Conservation (phyloP, 257 asterid species). For the Fraxinus americana region DNA sequence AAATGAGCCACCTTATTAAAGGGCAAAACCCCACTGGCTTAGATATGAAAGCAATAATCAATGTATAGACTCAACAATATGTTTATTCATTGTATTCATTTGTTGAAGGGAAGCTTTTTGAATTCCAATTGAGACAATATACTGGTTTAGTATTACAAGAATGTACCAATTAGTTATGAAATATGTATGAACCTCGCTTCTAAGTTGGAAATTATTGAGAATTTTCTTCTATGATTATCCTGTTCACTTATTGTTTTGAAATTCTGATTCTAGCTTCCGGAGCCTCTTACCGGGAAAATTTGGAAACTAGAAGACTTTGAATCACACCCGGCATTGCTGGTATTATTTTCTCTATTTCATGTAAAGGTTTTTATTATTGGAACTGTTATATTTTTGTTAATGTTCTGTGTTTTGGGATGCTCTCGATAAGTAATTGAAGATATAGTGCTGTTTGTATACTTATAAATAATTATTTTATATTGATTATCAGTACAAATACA, state of each 20-base stretch:
- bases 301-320: constrained; percentile 86
- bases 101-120: neutral
- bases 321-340: constrained; percentile 82
- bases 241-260: neutral
- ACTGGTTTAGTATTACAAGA: neutral
- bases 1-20: no score
- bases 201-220: constrained; percentile 1
- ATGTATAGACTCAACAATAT: neutral
- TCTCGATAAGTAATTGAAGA: neutral
- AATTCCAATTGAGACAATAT: neutral
- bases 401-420: neutral
- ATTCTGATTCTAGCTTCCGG: constrained; percentile 58
- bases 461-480: neutral
- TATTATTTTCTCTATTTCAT: constrained; percentile 23
- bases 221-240: neutral
- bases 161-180: neutral
- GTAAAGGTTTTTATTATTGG: neutral
- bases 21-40: neutral
- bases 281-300: constrained; percentile 82
- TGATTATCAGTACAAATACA: neutral
- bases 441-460: neutral
- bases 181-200: neutral
- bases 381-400: neutral
- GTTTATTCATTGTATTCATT: neutral
- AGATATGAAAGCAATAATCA: neutral